phyloP scores from a whole-genome alignment of 2,329 filamentous ascomycete genomes.

The Thyridium curvatum region DNA sequence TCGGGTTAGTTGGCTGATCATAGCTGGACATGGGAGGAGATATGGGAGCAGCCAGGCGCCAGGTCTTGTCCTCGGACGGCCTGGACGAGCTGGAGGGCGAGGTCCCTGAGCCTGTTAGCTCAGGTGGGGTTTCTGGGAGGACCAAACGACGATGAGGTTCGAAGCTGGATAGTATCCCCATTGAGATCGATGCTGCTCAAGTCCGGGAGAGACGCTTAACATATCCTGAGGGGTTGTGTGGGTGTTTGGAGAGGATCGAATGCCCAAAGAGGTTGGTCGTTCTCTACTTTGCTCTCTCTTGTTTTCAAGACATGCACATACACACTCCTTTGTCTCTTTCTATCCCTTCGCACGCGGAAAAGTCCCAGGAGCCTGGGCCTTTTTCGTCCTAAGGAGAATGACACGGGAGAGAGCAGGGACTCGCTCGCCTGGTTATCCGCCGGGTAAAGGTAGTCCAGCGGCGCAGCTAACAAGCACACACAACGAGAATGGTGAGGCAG shows the following conservation, averaged over 20 bases:
- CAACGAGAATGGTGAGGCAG: not conserved
- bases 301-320: too few species aligned
- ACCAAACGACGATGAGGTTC: conserved; percentile 44
- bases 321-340: too few species aligned
- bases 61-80: conserved; percentile 35
- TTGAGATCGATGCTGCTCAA: conserved; percentile 32
- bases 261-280: not conserved
- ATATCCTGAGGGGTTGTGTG: conserved; percentile 3
- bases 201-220: too few species aligned
- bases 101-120: conserved; percentile 44
- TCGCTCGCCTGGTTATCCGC: conserved; percentile 16
- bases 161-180: conserved; percentile 47
- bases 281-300: not conserved
- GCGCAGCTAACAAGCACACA: conserved; percentile 13
- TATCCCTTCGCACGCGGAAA: too few species aligned
- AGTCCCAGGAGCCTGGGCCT: conserved; percentile 1
- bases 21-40: conserved; percentile 54
- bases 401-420: conserved; percentile 9
- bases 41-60: conserved; percentile 35
- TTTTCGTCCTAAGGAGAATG: conserved; percentile 5
- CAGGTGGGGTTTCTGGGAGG: conserved; percentile 48
- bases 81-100: conserved; percentile 37
- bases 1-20: conserved; percentile 39
- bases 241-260: conserved; percentile 9
- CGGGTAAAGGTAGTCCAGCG: conserved; percentile 17